A percentile compares a stretch with the other conserved stretches of the same genome.
These are phyloP conservation scores for Citrus unshiu DNA, from an alignment of 345 rosid genomes.

Conservation along the genomic window DNA sequence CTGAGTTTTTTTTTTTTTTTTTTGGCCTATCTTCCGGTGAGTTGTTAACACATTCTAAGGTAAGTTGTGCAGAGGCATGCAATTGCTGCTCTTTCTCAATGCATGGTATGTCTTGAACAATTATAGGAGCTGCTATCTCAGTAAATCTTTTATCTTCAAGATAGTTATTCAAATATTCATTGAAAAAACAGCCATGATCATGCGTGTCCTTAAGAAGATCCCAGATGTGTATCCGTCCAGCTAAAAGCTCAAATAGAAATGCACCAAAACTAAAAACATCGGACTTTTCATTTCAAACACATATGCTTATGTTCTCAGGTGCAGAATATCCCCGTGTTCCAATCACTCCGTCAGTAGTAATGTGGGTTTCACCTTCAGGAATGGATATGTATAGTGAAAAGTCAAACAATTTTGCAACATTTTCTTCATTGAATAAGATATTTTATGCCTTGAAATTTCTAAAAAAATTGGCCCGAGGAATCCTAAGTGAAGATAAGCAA, in stretches of 20 bases:
- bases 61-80: not conserved
- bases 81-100: not conserved
- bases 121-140: constrained; percentile 5
- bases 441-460: no score
- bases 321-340: not conserved
- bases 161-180: no score
- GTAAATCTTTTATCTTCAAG: not conserved
- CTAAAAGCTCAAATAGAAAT: no score
- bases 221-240: no score
- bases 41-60: not conserved
- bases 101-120: not conserved
- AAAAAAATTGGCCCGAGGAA: no score
- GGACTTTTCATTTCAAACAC: no score
- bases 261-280: constrained; percentile 14
- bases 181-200: no score
- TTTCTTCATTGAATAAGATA: not conserved
- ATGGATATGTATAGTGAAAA: constrained; percentile 6
- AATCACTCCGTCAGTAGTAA: not conserved
- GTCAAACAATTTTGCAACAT: constrained; percentile 11
- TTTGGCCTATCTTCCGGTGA: no score
- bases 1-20: not conserved
- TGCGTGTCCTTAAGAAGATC: no score
- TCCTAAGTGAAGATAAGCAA: not conserved
- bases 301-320: no score
- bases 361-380: constrained; percentile 21